Percentiles rank a stretch among this genome's conserved stretches.
These are phyloP conservation scores for Tetraselmis chui DNA, from an alignment of 139 green algal genomes.

Conservation along the genomic window DNA sequence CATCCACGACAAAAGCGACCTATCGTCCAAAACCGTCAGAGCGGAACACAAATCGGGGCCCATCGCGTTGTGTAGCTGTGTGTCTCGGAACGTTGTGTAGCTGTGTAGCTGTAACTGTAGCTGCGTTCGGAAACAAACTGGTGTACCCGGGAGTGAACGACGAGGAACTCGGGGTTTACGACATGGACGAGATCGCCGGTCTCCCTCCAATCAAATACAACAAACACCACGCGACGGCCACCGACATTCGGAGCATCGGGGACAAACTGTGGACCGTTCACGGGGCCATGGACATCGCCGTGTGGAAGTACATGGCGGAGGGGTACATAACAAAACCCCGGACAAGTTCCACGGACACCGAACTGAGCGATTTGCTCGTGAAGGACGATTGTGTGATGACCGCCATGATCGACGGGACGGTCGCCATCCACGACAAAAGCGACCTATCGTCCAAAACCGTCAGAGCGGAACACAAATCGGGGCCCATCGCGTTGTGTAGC, in stretches of 20 bases:
- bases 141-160: background rate
- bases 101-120: too few species aligned
- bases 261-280: background rate
- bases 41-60: background rate
- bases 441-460: background rate
- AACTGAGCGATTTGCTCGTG: background rate
- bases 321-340: background rate
- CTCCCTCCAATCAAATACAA: background rate
- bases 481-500: background rate
- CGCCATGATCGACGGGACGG: background rate
- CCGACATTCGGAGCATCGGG: background rate
- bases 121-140: background rate
- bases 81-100: too few species aligned
- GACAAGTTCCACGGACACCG: background rate
- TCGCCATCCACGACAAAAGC: background rate
- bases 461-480: background rate
- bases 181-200: background rate
- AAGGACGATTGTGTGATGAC: background rate
- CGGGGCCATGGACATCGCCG: background rate
- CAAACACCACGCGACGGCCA: too few species aligned
- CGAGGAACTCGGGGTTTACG: background rate
- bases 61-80: background rate
- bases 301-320: background rate
- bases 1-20: background rate
- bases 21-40: background rate